Evolutionary conservation across 1,139 yeast species (phyloP), one percentile per base, ranked within the genome.

Genomic region (Wickerhamiella pararugosa): DNA sequence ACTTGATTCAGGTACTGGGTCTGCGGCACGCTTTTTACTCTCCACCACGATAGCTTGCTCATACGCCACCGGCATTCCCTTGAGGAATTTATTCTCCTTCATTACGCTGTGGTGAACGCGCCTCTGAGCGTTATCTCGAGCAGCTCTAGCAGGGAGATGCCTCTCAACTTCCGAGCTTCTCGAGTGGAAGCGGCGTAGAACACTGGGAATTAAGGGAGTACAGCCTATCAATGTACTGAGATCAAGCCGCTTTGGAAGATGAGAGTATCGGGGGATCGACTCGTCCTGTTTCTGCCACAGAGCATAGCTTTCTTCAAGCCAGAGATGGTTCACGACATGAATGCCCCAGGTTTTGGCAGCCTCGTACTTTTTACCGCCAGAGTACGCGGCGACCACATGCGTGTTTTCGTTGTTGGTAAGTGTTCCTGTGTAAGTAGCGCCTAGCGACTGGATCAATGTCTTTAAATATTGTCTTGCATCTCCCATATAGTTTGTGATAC

Each of bases 281-380:
- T 61, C 65, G 37, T 75, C 71, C 51, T 73, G 65, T 5, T 67
- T 51, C 37, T 60, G 59, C 87, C 92, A 79, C 37, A 67, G 60
- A 0, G 76, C 66, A 54, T 68, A 80, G 42, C 81, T 71, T 45
- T 82, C 92, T 55, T 90, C 97, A n/a, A 90, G 61, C 98, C 98
- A 90, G 15, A 78, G 55, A 58, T 83, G 94, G 54, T 80, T 86
- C 0, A 83, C 79, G 1, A 80, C 69, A 6, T 64, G 62, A 1
- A 70, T 54, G 63, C 76, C 71, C 76, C 86, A 81, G 36, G 63
- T 62, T 30, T 64, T 58, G 0, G 93, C 94, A 7, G 90, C 83
- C 7, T 69, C 70, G 53, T 71, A 83, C 60, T 90, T 90, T 45
- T 69, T 72, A 1, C 98, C 97, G 11, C 58, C 59, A 0, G 81